Evolutionary conservation across 768 basidiomycete genomes (phyloP).

Genomic region (Tulasnella calospora): DNA sequence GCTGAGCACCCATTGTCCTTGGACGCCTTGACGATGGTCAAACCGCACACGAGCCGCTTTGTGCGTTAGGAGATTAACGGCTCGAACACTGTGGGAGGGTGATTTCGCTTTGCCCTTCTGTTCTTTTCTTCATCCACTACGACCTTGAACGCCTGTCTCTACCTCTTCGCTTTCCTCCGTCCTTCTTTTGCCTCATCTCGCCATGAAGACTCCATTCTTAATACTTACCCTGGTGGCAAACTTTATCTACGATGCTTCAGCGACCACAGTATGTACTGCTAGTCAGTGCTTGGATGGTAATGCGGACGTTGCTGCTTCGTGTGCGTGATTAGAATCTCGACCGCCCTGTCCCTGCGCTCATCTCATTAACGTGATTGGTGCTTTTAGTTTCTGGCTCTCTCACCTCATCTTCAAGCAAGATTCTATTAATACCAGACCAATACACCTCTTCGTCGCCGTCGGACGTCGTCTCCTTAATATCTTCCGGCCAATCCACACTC

Average conservation of each 20-base stretch:
- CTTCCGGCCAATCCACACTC: constrained; percentile 61
- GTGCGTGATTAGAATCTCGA: neutral
- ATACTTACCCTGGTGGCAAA: constrained; percentile 7
- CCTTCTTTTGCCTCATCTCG: neutral
- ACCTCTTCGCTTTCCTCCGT: neutral
- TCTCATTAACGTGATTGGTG: neutral
- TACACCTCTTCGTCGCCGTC: constrained; percentile 53
- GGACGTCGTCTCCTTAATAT: constrained; percentile 62
- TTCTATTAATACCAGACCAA: constrained; percentile 49
- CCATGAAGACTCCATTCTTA: neutral
- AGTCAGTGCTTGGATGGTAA: constrained; percentile 26
- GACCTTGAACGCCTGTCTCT: neutral
- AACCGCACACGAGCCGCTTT: neutral
- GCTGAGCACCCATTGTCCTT: constrained; percentile 2
- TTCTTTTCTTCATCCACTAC: neutral
- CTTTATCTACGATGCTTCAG: constrained; percentile 9
- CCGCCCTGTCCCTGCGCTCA: neutral
- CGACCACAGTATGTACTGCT: constrained; percentile 25
- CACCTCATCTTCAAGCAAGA: constrained; percentile 42
- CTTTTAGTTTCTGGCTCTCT: constrained; percentile 63
- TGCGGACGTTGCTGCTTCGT: constrained; percentile 6
- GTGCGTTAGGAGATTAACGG: neutral
- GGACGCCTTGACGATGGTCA: constrained; percentile 2
- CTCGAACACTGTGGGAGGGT: neutral
- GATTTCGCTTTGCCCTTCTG: neutral